Base-by-base conservation (phyloP, 2,329 filamentous ascomycete genomes). In the Talaromyces sp. region DNA sequence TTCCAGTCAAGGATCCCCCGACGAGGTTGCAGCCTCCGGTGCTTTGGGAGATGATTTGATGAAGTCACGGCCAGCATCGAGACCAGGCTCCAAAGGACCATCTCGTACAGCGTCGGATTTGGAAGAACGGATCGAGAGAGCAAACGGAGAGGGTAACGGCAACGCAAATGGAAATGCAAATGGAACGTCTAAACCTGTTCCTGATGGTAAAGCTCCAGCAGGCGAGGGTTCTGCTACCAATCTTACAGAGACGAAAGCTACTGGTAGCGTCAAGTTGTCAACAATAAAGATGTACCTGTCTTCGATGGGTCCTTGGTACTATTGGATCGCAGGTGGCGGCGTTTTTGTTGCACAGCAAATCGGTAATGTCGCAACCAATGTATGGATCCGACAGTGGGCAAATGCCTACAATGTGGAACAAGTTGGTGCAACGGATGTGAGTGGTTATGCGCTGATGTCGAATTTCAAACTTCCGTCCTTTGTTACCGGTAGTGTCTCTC, bases 231-330 rank as follows among this genome's bases (percentile, higher is more conserved):
- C 60, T 46, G 78, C 82, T 58, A n/a, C 54, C 28, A 77, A 77
- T 67, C 79, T 84, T 55, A 82, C 86, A 56, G 95, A 99, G 75
- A 83, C 83, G 46, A 98, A 96, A 77, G 88, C 91, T 7, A 87
- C 85, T 52, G 95, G 95, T 31, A 88, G 92, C 44, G 92, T 99
- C 69, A 95, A 96, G 74, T 88, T 92, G 83, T 83, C 86, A 23
- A 93, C 96, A 58, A 89, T 99, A 70, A 81, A 87, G 65, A 86
- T 96, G 72, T 99, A 99, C 73, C 84, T 99, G 18, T 79, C 78
- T 64, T 86, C 93, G 66, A 99, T 99, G 95, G 95, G 95, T n/a
- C 84, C 88, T 4, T 96, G 92, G 91, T 93, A 91, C 83, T 99
- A 96, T 79, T 99, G 95, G 95, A 75, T 89, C 55, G 79, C 90